A percentile compares a stretch with the other conserved stretches of the same genome.
These are phyloP conservation scores for Zymoseptoria passerinii DNA, from an alignment of 2,329 filamentous ascomycete genomes.

Conservation along the genomic window DNA sequence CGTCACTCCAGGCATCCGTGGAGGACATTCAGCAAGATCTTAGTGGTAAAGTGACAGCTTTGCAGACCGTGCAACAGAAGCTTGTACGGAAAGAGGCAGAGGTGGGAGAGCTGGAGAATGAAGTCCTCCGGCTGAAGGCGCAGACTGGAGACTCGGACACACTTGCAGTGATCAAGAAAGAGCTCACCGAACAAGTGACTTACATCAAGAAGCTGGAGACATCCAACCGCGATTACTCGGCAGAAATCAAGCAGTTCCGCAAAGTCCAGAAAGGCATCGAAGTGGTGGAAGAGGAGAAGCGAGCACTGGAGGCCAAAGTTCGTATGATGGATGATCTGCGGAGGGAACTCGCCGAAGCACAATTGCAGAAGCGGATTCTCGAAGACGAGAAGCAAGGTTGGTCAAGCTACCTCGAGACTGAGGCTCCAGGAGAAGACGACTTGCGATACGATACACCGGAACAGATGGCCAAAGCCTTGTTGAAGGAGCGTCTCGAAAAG, in stretches of 20 bases:
- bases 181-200: conserved; percentile 84
- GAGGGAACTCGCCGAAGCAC: conserved; percentile 67
- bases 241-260: conserved; percentile 73
- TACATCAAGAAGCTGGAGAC: conserved; percentile 80
- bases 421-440: conserved; percentile 51
- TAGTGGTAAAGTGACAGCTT: conserved; percentile 46
- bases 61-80: conserved; percentile 57
- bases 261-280: conserved; percentile 81
- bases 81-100: conserved; percentile 60
- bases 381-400: conserved; percentile 84
- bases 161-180: conserved; percentile 72
- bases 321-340: conserved; percentile 66
- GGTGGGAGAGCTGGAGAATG: conserved; percentile 69
- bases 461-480: conserved; percentile 72
- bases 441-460: conserved; percentile 81
- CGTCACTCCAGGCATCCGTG: conserved; percentile 43
- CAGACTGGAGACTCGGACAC: conserved; percentile 82
- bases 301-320: conserved; percentile 67
- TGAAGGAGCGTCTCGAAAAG: conserved; percentile 72
- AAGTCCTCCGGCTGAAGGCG: conserved; percentile 75
- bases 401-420: conserved; percentile 72
- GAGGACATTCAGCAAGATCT: conserved; percentile 55
- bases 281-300: conserved; percentile 91
- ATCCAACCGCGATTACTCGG: conserved; percentile 67
- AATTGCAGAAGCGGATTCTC: conserved; percentile 73